phyloP scores from a whole-genome alignment of 208 protist genomes.

The Kentomonas sorsogonicus region DNA sequence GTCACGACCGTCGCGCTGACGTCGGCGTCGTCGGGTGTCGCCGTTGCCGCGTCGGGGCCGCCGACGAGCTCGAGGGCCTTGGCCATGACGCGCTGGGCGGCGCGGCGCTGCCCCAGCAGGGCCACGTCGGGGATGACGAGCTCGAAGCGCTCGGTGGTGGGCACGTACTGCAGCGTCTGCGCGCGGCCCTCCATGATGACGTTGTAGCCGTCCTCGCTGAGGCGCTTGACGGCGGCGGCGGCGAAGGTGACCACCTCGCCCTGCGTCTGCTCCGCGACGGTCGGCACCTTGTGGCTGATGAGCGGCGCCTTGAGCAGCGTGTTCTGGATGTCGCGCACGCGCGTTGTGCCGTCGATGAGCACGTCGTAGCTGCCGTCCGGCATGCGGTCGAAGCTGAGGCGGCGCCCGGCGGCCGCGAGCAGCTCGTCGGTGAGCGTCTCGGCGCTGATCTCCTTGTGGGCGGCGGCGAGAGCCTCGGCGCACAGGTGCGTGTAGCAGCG shows the following conservation, averaged over 20 bases:
- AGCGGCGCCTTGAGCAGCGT: conserved; percentile 79
- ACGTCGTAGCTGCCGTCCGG: conserved; percentile 52
- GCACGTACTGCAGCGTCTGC: conserved; percentile 88
- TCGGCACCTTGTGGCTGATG: conserved; percentile 73
- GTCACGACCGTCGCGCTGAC: too few species aligned
- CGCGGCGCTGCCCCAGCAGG: conserved; percentile 77
- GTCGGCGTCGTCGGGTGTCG: too few species aligned
- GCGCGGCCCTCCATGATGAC: conserved; percentile 87
- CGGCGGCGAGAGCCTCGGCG: conserved; percentile 37
- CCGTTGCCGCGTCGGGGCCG: too few species aligned
- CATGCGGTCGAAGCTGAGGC: conserved; percentile 60
- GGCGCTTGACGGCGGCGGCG: conserved; percentile 46
- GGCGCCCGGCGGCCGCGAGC: conserved; percentile 42
- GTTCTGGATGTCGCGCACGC: conserved; percentile 83
- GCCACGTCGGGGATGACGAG: conserved; percentile 71
- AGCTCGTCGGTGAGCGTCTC: conserved; percentile 60
- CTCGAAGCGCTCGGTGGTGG: conserved; percentile 78
- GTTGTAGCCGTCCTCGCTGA: conserved; percentile 78
- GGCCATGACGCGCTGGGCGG: conserved; percentile 88
- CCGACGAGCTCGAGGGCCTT: conserved; percentile 45
- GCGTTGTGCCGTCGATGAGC: conserved; percentile 54
- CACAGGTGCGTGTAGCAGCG: conserved; percentile 84
- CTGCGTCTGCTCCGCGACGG: conserved; percentile 88
- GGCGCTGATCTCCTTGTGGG: conserved; percentile 40
- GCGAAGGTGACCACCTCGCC: conserved; percentile 89